Evolutionary conservation across 202 grass and related monocot genomes (phyloP).

Genomic region (Cymbopogon flexuosus): DNA sequence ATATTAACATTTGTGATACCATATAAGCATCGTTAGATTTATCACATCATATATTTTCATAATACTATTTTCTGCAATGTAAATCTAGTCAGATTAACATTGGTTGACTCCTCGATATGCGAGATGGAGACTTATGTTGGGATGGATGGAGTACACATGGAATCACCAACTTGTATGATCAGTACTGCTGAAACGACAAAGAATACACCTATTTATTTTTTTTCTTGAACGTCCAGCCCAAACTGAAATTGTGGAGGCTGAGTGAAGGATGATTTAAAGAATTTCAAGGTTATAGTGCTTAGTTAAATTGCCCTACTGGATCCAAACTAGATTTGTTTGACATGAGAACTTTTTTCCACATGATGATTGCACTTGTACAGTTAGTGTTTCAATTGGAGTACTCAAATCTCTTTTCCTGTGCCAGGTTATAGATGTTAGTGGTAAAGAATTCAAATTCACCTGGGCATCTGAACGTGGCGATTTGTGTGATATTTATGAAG

Average conservation of each 20-base stretch:
- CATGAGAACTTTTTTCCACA: not conserved
- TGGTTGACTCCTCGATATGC: not conserved
- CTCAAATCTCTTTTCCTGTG: constrained; percentile 20
- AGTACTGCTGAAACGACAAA: not conserved
- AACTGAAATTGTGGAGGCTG: too few relatives aligned
- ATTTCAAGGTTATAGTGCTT: not conserved
- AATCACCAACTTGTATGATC: not conserved
- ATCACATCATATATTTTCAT: not conserved
- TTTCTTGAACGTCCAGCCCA: too few relatives aligned
- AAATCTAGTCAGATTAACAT: not conserved
- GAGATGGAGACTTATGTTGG: too few relatives aligned
- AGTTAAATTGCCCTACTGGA: not conserved
- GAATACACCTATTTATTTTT: too few relatives aligned
- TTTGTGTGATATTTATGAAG: constrained; percentile 96
- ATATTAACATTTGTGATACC: not conserved
- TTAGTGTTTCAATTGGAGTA: not conserved
- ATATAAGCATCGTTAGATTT: not conserved
- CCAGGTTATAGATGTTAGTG: constrained; percentile 85
- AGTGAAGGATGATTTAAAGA: too few relatives aligned
- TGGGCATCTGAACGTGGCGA: constrained; percentile 66
- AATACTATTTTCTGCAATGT: not conserved
- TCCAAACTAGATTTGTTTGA: not conserved
- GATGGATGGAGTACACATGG: not conserved
- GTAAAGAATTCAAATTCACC: constrained; percentile 87
- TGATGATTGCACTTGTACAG: not conserved